phyloP scores from a whole-genome alignment of 169 alveolate genomes.

The Eimeria necatrix region DNA sequence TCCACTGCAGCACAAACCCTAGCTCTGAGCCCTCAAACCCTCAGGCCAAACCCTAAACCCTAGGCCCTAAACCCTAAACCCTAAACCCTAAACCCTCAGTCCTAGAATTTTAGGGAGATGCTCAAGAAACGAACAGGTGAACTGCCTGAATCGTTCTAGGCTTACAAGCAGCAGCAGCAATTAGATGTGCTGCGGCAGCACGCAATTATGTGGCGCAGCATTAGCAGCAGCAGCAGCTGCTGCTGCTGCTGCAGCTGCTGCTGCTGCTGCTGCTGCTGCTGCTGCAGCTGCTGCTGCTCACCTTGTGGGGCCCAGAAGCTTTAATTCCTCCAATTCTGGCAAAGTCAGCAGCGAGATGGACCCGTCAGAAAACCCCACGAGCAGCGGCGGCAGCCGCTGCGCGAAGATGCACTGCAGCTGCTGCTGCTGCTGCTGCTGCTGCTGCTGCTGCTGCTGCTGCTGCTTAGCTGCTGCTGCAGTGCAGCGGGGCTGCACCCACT shows the following conservation, averaged over 20 bases:
- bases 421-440: constrained; percentile 20
- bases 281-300: neutral
- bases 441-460: constrained; percentile 56
- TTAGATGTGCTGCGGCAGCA: neutral
- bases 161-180: neutral
- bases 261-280: constrained; percentile 1
- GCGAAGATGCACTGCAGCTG: constrained; percentile 23
- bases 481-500: constrained; percentile 52
- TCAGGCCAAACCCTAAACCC: neutral
- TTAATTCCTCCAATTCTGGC: neutral
- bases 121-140: neutral
- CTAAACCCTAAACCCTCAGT: neutral
- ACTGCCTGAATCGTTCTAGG: too few relatives aligned
- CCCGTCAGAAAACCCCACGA: constrained; percentile 24
- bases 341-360: constrained; percentile 21
- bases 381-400: neutral
- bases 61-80: constrained; percentile 1
- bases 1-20: constrained; percentile 36
- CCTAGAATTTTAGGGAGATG: neutral
- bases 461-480: neutral
- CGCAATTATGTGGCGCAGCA: neutral
- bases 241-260: neutral
- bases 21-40: constrained; percentile 28
- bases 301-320: constrained; percentile 60
- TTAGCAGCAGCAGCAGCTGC: neutral